Evolutionary conservation across 345 rosid species (phyloP), one percentile per base, ranked within the genome.

Genomic region (Atalantia buxifolia): DNA sequence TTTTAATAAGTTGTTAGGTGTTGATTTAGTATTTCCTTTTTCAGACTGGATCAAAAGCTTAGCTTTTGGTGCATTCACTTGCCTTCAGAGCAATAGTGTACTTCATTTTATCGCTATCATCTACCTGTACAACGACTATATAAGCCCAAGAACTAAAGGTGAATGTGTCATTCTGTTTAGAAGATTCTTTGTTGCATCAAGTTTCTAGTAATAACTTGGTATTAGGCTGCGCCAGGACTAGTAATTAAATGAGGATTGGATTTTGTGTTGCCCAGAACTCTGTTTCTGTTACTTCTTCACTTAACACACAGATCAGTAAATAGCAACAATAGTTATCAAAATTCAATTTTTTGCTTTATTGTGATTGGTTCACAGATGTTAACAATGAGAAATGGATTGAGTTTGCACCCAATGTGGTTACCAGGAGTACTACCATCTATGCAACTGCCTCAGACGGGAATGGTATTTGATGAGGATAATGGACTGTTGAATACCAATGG

Each of bases 301-400:
- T 7, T 0, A 36, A 0, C 40, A 36, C 40, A 7, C 40, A 61
- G 31, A 19, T 9, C 36, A 12, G 38, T 10, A 77, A 53, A 36
- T 50, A 24, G 56, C 6, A 76, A 56, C 6, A 18, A 19, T 45
- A 25, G 27, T n/a, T 19, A 35, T 27, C 53, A 42, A 19, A 40
- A 21, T 22, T 25, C 2, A 19, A 9, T 13, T 31, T 30, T 27
- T 28, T 38, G 28, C 24, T 71, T 64, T 38, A 9, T 75, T 66
- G 77, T 74, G 72, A 67, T 83, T 79, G 63, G 27, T 61, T 60
- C 74, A 68, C 92, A 89, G 90, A 89, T 89, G 92, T 76, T 89
- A 69, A 80, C 90, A 14, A 79, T 87, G 90, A 86, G 90, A 83
- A 89, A 89, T 59, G 92, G 92, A 48, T 62, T 87, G 77, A 82